Evolutionary conservation across 2,329 filamentous ascomycete species (phyloP).

Genomic region (Cladosporium oxysporum): DNA sequence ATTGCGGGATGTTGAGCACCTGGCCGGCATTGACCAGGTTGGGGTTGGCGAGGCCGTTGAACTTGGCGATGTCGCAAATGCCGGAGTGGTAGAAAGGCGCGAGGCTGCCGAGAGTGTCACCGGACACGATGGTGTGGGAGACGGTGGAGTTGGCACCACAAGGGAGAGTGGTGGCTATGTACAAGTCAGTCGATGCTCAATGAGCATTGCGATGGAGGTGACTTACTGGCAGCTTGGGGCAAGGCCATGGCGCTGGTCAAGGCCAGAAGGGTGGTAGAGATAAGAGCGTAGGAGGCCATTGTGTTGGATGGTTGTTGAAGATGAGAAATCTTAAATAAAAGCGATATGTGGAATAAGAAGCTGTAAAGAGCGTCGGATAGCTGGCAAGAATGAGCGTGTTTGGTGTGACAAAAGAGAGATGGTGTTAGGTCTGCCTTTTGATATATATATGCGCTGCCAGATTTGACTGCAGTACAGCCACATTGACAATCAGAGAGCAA

Average conservation of each 20-base stretch:
- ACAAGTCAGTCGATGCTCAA: neutral
- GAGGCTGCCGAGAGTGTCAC: slow-evolving; percentile 29
- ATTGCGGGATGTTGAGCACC: slow-evolving; percentile 32
- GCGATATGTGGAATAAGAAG: neutral
- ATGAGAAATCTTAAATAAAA: too few species aligned
- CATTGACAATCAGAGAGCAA: neutral
- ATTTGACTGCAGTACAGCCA: neutral
- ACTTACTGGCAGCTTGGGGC: neutral
- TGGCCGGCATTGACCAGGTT: slow-evolving; percentile 36
- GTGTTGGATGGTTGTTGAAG: neutral
- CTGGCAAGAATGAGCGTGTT: neutral
- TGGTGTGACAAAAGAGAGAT: neutral
- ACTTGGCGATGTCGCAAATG: slow-evolving; percentile 31
- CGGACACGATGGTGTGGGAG: slow-evolving; percentile 25
- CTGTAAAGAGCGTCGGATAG: neutral
- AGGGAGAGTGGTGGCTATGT: neutral
- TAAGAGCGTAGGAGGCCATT: neutral
- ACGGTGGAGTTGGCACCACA: slow-evolving; percentile 26
- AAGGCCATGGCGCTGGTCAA: neutral
- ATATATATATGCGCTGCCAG: neutral
- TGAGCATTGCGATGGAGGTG: too few species aligned
- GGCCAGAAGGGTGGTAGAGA: neutral
- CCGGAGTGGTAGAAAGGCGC: slow-evolving; percentile 27
- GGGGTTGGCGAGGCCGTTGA: slow-evolving; percentile 37
- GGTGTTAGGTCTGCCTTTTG: neutral